A percentile compares a stretch with the other conserved stretches of the same genome.
Conservation (phyloP, 768 basidiomycete species). For the Paxillus rubicundulus region DNA sequence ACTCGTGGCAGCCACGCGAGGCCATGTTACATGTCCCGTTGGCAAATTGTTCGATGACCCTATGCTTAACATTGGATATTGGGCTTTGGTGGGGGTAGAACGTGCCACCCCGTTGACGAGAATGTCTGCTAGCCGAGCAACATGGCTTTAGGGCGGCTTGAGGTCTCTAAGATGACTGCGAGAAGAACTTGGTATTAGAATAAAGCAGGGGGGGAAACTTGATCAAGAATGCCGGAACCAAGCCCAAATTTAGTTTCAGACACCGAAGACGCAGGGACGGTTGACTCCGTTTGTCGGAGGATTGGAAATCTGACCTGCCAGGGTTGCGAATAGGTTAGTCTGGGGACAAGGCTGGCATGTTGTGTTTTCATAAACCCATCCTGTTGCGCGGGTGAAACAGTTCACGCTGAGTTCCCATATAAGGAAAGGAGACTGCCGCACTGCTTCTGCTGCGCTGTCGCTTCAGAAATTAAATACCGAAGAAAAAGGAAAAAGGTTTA, state of each 20-base stretch:
- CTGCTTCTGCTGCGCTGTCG: too few relatives aligned
- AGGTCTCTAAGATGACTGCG: background rate
- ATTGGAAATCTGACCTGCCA: background rate
- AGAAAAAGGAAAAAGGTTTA: too few relatives aligned
- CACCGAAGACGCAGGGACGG: background rate
- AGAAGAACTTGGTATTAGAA: background rate
- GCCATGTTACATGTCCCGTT: slow-evolving; percentile 11
- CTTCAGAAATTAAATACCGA: too few relatives aligned
- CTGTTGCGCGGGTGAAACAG: too few relatives aligned
- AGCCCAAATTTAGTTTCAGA: background rate
- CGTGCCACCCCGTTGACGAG: background rate
- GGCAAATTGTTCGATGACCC: background rate
- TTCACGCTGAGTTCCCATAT: too few relatives aligned
- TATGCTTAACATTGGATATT: too few relatives aligned
- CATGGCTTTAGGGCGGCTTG: slow-evolving; percentile 1
- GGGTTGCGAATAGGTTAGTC: background rate
- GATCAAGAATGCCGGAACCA: background rate
- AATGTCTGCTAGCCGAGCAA: background rate
- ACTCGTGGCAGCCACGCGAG: slow-evolving; percentile 20
- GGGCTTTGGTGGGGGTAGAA: background rate
- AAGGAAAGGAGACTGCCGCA: too few relatives aligned
- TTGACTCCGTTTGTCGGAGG: background rate
- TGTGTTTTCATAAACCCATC: too few relatives aligned
- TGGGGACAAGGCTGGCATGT: too few relatives aligned
- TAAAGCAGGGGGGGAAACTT: too few relatives aligned